These are phyloP conservation scores for Dothideomycetes sp. DNA, from an alignment of 2,329 filamentous ascomycete species.

Conservation along the genomic window DNA sequence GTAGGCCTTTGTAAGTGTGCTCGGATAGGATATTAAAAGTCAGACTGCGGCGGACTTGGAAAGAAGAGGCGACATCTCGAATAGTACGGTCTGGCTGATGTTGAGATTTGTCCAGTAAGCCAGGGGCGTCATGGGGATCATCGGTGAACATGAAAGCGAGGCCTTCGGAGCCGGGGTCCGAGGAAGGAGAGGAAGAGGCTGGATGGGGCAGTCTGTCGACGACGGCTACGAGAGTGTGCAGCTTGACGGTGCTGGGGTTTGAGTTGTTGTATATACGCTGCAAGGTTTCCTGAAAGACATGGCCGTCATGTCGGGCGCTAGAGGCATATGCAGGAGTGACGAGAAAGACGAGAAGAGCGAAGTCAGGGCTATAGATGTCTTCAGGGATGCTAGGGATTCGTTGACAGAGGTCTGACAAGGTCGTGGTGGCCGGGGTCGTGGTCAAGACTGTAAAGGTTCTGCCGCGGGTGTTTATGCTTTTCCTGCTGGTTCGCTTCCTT, in stretches of 20 bases:
- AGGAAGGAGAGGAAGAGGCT: background rate
- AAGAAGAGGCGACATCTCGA: background rate
- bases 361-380: background rate
- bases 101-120: background rate
- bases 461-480: background rate
- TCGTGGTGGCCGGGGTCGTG: background rate
- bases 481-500: no score
- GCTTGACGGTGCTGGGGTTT: background rate
- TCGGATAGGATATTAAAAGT: constrained; percentile 11
- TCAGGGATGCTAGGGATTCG: constrained; percentile 2
- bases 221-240: constrained; percentile 8
- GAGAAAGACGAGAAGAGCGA: constrained; percentile 6
- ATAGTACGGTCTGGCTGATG: no score
- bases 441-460: constrained; percentile 6
- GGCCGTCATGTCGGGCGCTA: background rate
- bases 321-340: constrained; percentile 9
- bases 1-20: background rate
- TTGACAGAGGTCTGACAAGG: constrained; percentile 2
- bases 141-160: background rate
- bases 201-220: constrained; percentile 11
- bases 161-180: constrained; percentile 3
- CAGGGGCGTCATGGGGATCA: background rate
- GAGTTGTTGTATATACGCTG: constrained; percentile 3
- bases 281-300: constrained; percentile 3
- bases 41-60: background rate